Conservation (phyloP, 2,329 filamentous ascomycete genomes). For the Boeremia exigua region DNA sequence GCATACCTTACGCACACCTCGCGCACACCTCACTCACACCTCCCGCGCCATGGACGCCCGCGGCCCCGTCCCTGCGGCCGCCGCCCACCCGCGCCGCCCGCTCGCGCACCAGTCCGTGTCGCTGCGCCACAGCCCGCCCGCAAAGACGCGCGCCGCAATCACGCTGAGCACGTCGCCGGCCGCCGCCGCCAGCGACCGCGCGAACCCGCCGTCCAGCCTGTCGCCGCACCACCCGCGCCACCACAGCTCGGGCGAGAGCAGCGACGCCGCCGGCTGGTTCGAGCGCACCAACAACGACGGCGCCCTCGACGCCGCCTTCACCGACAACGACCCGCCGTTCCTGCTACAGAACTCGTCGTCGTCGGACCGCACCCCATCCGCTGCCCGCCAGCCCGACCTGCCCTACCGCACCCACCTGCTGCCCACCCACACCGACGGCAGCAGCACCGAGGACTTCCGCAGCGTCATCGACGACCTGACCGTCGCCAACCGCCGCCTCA, state of each 20-base stretch:
- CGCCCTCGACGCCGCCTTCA: conserved; percentile 43
- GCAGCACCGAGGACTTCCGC: conserved; percentile 75
- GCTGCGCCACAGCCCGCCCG: conserved; percentile 49
- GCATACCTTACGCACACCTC: too few relatives aligned
- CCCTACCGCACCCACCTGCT: conserved; percentile 48
- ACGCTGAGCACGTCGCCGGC: conserved; percentile 31
- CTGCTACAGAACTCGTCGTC: conserved; percentile 55
- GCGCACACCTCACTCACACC: too few relatives aligned
- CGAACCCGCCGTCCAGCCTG: conserved; percentile 51
- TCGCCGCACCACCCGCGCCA: conserved; percentile 45
- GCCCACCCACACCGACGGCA: conserved; percentile 54
- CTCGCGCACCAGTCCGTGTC: conserved; percentile 56
- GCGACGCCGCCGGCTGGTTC: conserved; percentile 60
- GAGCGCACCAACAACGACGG: conserved; percentile 59
- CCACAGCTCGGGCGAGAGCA: conserved; percentile 58
- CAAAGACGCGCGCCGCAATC: conserved; percentile 10
- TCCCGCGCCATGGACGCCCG: conserved; percentile 31
- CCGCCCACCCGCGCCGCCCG: conserved; percentile 47
- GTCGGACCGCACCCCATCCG: conserved; percentile 50
- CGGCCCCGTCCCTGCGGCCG: conserved; percentile 22
- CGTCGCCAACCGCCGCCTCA: conserved; percentile 80
- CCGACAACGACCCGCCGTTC: conserved; percentile 55
- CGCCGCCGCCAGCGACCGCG: conserved; percentile 40
- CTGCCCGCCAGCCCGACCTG: conserved; percentile 29
- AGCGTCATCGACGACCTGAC: conserved; percentile 89